A percentile compares a stretch with the other conserved stretches of the same genome.
Conservation (phyloP, 352 stramenopile genomes). For the Pythium pyrilobum region DNA sequence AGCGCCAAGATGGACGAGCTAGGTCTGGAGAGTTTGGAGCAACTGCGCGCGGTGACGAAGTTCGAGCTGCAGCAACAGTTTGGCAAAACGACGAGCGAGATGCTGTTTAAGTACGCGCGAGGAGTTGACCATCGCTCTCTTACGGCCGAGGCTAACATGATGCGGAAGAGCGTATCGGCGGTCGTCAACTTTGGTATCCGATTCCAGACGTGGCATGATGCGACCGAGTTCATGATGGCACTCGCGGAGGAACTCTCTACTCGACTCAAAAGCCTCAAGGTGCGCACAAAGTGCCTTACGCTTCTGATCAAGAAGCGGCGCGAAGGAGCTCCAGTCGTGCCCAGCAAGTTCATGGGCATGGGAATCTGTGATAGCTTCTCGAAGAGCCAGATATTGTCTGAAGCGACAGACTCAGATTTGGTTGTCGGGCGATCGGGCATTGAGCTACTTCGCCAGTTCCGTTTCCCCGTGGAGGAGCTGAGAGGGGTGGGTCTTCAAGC, state of each 20-base stretch:
- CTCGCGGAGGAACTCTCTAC: slow-evolving; percentile 68
- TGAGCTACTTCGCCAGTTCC: slow-evolving; percentile 54
- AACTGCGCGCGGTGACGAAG: slow-evolving; percentile 55
- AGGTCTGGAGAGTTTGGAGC: slow-evolving; percentile 49
- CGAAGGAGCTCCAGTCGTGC: slow-evolving; percentile 58
- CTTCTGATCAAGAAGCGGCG: slow-evolving; percentile 81
- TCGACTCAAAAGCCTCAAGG: slow-evolving; percentile 53
- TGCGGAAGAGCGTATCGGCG: slow-evolving; percentile 86
- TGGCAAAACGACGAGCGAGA: slow-evolving; percentile 64
- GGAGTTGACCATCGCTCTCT: slow-evolving; percentile 69
- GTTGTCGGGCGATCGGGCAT: slow-evolving; percentile 49
- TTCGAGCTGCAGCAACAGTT: slow-evolving; percentile 49
- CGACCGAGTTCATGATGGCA: slow-evolving; percentile 77
- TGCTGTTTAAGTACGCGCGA: slow-evolving; percentile 68
- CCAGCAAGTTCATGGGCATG: slow-evolving; percentile 85
- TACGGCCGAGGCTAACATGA: slow-evolving; percentile 63
- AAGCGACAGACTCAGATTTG: slow-evolving; percentile 49
- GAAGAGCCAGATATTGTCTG: slow-evolving; percentile 52
- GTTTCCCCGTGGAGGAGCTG: slow-evolving; percentile 54
- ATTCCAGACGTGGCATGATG: slow-evolving; percentile 70
- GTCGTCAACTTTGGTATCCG: slow-evolving; percentile 93
- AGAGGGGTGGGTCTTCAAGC: slow-evolving; percentile 74
- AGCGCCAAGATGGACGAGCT: slow-evolving; percentile 64
- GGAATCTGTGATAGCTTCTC: slow-evolving; percentile 85
- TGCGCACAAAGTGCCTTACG: slow-evolving; percentile 63